These are phyloP conservation scores for Xerocomellus dryophilus DNA, from an alignment of 768 basidiomycete species.

Conservation along the genomic window DNA sequence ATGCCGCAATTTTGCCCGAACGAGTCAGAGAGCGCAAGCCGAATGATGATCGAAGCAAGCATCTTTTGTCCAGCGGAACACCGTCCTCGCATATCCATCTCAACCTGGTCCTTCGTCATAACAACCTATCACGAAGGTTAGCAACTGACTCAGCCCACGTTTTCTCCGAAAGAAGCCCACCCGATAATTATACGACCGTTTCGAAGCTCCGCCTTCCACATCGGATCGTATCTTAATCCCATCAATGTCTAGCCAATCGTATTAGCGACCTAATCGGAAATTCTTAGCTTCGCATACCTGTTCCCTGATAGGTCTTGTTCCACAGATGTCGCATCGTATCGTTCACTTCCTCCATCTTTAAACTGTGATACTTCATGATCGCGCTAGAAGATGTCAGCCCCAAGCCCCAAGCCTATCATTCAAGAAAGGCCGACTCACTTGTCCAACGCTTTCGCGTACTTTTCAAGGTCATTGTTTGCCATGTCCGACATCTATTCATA, in stretches of 20 bases:
- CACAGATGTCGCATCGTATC: constrained; percentile 95
- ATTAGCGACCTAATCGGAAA: constrained; percentile 11
- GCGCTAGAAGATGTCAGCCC: constrained; percentile 54
- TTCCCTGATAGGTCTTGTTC: constrained; percentile 99
- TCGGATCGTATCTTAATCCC: constrained; percentile 95
- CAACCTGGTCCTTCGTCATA: constrained; percentile 98
- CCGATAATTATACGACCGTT: constrained; percentile 95
- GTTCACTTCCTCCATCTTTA: constrained; percentile 99
- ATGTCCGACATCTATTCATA: constrained; percentile 84
- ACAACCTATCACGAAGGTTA: constrained; percentile 63
- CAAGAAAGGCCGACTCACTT: constrained; percentile 52
- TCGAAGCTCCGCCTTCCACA: constrained; percentile 84
- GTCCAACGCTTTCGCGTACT: constrained; percentile 95
- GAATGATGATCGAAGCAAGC: constrained; percentile 95
- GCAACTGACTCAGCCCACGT: constrained; percentile 5
- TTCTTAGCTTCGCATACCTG: constrained; percentile 51
- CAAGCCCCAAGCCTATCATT: background rate
- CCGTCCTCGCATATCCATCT: constrained; percentile 99
- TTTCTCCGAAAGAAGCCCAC: constrained; percentile 44
- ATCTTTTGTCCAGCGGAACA: constrained; percentile 99
- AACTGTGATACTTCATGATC: constrained; percentile 95
- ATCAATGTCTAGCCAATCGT: constrained; percentile 74
- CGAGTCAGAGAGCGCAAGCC: constrained; percentile 93
- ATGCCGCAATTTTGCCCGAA: constrained; percentile 98
- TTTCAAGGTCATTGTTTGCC: constrained; percentile 96